Conservation (phyloP, 768 basidiomycete species). For the Boletus sp. region DNA sequence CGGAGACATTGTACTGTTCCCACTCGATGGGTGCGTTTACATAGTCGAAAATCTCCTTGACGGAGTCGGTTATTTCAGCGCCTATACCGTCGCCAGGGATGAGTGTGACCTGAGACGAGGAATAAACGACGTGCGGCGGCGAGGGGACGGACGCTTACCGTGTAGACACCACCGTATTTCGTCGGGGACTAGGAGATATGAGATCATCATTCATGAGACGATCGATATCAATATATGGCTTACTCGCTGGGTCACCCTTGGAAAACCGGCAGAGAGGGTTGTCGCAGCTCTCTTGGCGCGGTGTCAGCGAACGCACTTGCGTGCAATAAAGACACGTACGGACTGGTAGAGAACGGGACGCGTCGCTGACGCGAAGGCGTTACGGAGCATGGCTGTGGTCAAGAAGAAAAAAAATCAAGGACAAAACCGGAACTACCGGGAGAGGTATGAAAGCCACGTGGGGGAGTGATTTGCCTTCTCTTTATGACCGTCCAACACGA, state of each 20-base stretch:
- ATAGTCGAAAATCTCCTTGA: slow-evolving; percentile 98
- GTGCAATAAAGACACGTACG: slow-evolving; percentile 38
- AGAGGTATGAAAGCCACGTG: not conserved
- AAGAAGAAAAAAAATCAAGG: slow-evolving; percentile 29
- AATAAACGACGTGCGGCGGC: slow-evolving; percentile 19
- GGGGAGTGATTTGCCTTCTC: not conserved
- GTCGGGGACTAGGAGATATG: slow-evolving; percentile 60
- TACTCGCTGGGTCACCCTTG: slow-evolving; percentile 70
- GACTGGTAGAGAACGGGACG: slow-evolving; percentile 52
- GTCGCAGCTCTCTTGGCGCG: slow-evolving; percentile 60
- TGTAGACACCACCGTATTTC: slow-evolving; percentile 92
- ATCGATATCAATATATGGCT: slow-evolving; percentile 26
- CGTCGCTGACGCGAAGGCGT: slow-evolving; percentile 52
- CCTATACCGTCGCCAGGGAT: slow-evolving; percentile 99
- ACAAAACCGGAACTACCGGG: slow-evolving; percentile 30
- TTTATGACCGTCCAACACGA: slow-evolving; percentile 1
- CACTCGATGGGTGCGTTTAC: slow-evolving; percentile 98
- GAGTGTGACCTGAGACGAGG: slow-evolving; percentile 72
- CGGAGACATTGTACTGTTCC: slow-evolving; percentile 98
- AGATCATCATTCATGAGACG: slow-evolving; percentile 3
- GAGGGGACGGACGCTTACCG: slow-evolving; percentile 46
- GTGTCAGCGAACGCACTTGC: not conserved
- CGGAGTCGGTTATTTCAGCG: slow-evolving; percentile 93
- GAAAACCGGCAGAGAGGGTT: slow-evolving; percentile 75
- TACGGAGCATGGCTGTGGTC: slow-evolving; percentile 54